Base-by-base conservation (phyloP, 106 monocot genomes). In the Narthecium ossifragum region DNA sequence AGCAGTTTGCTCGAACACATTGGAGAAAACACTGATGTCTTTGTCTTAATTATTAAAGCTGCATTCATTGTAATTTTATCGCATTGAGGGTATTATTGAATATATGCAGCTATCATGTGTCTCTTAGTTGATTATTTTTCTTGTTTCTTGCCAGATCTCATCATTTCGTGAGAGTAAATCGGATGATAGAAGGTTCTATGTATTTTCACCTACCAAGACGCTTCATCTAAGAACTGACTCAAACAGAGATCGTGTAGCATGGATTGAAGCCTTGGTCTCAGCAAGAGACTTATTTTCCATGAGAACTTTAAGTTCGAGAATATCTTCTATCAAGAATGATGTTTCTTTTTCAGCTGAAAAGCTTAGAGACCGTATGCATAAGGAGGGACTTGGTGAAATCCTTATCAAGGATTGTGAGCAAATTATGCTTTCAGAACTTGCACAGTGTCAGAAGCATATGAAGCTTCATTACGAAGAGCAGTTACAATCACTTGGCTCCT, bases 101-200 rank as follows among this genome's bases (percentile, higher is more conserved):
- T n/a, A n/a, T n/a, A n/a, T n/a, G n/a, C 18, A 26, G 9, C 11
- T 21, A 6, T 26, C 0, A 20, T 51, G 0, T 1, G 24, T 10
- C 2, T 51, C 15, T 2, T 51, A 1, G 21, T 22, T 51, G 50
- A 51, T 23, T 6, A 29, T 12, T 69, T 49, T 46, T 23, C 59
- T 51, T 63, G 5, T 28, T 62, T 20, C 11, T 55, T 30, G 7
- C 6, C 62, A 92, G 92, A 68, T 87, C 6, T 77, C 84, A 30
- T 84, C 87, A 32, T 88, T 88, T 67, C 87, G 92, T 39, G 92
- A 74, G 47, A 92, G 92, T 53, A 78, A 78, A 55, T 92, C 86
- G 22, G 92, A 92, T 61, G 83, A 78, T 31, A 83, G 67, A 55
- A 49, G 81, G 41, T 88, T 92, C 67, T 92, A 92, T 58, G 71